These are phyloP conservation scores for Cordyceps tenuipes DNA, from an alignment of 2,329 filamentous ascomycete species.

Conservation along the genomic window DNA sequence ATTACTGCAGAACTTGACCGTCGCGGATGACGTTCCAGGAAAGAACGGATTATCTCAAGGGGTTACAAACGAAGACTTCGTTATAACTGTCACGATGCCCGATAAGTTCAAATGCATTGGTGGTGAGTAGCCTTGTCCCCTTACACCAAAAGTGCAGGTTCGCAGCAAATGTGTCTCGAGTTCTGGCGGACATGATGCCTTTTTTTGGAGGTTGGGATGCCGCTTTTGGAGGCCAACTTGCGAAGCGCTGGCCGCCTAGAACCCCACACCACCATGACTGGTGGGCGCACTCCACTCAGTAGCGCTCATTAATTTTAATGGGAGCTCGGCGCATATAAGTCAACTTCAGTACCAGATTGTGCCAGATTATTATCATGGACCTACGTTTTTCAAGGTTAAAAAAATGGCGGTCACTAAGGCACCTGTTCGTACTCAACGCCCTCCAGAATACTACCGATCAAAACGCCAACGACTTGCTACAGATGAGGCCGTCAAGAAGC, in stretches of 20 bases:
- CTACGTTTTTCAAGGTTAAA: neutral
- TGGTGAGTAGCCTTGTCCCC: too few relatives aligned
- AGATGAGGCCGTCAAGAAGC: too few relatives aligned
- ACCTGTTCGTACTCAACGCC: too few relatives aligned
- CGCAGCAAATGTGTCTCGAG: slow-evolving; percentile 6
- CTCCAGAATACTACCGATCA: too few relatives aligned
- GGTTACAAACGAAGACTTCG: too few relatives aligned
- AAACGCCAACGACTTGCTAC: too few relatives aligned
- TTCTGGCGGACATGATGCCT: slow-evolving; percentile 3
- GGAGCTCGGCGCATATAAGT: slow-evolving; percentile 6
- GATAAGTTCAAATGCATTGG: too few relatives aligned
- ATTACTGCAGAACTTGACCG: too few relatives aligned
- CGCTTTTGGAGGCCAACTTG: slow-evolving; percentile 9
- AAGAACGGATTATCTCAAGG: too few relatives aligned
- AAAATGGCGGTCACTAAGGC: too few relatives aligned
- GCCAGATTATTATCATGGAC: neutral
- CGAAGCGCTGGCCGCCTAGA: slow-evolving; percentile 5
- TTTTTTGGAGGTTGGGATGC: slow-evolving; percentile 9
- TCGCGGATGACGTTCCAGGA: too few relatives aligned
- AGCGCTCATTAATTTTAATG: slow-evolving; percentile 6
- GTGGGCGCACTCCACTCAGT: neutral
- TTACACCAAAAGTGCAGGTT: slow-evolving; percentile 5
- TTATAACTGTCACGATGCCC: too few relatives aligned
- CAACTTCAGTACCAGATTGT: neutral
- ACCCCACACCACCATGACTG: neutral